Conservation (phyloP, 1,284 basidiomycete species). For the Ceratobasidium sp. region DNA sequence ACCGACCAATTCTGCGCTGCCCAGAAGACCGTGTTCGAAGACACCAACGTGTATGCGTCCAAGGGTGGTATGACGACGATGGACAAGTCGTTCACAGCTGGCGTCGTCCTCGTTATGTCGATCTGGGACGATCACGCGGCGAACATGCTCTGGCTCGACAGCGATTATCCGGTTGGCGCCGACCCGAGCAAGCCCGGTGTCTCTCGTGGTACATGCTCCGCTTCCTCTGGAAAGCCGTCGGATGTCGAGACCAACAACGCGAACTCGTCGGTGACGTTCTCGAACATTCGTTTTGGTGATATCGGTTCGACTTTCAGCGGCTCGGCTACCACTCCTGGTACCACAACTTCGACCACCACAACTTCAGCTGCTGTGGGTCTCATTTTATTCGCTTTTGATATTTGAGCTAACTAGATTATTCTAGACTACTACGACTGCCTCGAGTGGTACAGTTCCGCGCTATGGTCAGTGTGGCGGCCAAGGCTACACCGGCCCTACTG, state of each 20-base stretch:
- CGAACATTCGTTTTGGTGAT: conserved; percentile 27
- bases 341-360: background rate
- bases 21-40: conserved; percentile 63
- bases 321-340: background rate
- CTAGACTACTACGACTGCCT: too few relatives aligned
- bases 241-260: conserved; percentile 51
- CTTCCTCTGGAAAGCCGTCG: conserved; percentile 35
- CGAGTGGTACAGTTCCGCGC: too few relatives aligned
- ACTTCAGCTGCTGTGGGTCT: too few relatives aligned
- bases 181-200: conserved; percentile 48
- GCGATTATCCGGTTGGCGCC: conserved; percentile 64
- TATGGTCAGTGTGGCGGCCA: conserved; percentile 41
- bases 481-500: conserved; percentile 30
- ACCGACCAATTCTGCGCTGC: conserved; percentile 60
- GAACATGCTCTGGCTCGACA: conserved; percentile 73
- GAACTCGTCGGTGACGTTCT: conserved; percentile 49
- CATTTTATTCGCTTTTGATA: too few relatives aligned
- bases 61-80: conserved; percentile 65
- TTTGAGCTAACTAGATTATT: too few relatives aligned
- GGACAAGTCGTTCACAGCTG: conserved; percentile 63
- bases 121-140: conserved; percentile 72
- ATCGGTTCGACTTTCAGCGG: conserved; percentile 48
- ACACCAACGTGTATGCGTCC: conserved; percentile 64
- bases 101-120: conserved; percentile 70
- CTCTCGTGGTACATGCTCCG: conserved; percentile 16